Base-by-base conservation (phyloP, 192 early-diverging fungal species). In the Entomortierella beljakovae region DNA sequence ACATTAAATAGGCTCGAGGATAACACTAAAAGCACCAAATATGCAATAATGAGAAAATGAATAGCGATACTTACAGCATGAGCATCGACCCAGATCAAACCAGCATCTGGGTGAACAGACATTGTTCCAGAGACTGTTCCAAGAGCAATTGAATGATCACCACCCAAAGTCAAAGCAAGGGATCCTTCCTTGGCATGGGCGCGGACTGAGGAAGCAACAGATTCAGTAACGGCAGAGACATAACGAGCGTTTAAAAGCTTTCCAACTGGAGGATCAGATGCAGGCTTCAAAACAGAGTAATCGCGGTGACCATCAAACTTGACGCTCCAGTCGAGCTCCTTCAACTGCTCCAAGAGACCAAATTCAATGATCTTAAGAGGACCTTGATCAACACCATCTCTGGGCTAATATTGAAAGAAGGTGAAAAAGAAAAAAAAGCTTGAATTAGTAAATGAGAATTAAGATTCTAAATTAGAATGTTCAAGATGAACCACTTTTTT, bases 41-140 rank as follows among this genome's bases (percentile, higher is more conserved):
- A 55, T 10, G 6, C 6, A 25, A 31, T 6, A 16, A 16, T 34
- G 32, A 5, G 15, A 6, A 34, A 22, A 7, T 6, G 22, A 22
- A 56, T 29, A 32, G 28, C 4, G 25, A 29, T n/a, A 87, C 89
- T 81, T 85, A 92, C 91, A 46, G 94, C 94, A 65, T 99, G 96
- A 25, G 95, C 95, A 81, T 99, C 96, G 15, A 99, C 89, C 97
- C 96, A 99, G 60, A 99, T 89, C 68, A 99, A 88, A 62, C 94
- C 93, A 61, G 95, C 90, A 68, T 91, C 84, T 53, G 87, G 88
- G 82, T 97, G 87, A 28, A 92, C 92, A 13, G 87, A 51, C 38
- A 94, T 82, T 28, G 88, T 86, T 34, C 96, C 97, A 37, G 89
- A 88, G 1, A 99, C 85, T 31, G 97, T 97, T 50, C 92, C 97